Evolutionary conservation across 1,284 basidiomycete genomes (phyloP).

Genomic region (Tausonia pullulans): DNA sequence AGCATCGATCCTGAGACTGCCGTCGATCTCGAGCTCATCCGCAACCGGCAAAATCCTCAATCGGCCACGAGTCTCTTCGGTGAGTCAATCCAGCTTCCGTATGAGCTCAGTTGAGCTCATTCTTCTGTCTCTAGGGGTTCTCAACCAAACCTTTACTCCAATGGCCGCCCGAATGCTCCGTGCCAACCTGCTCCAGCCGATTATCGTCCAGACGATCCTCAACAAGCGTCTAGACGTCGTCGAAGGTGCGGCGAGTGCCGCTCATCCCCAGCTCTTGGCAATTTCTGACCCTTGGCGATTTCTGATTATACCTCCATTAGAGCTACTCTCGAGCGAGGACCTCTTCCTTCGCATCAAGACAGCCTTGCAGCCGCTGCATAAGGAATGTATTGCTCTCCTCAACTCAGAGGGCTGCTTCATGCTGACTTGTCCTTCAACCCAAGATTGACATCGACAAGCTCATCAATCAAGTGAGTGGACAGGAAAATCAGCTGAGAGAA

Average conservation of each 20-base stretch:
- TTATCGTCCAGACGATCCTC: conserved; percentile 51
- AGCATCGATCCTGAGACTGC: conserved; percentile 74
- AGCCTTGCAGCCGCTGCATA: conserved; percentile 37
- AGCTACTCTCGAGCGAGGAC: conserved; percentile 63
- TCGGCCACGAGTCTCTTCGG: conserved; percentile 62
- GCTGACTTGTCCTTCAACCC: neutral
- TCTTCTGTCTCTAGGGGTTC: conserved; percentile 33
- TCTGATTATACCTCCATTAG: conserved; percentile 33
- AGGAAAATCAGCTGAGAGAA: no score
- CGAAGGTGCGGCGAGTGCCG: conserved; percentile 45
- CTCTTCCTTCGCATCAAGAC: conserved; percentile 56
- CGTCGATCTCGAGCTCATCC: conserved; percentile 73
- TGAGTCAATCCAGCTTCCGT: conserved; percentile 29
- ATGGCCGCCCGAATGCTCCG: conserved; percentile 74
- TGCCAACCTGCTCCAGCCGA: conserved; percentile 70
- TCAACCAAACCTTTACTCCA: conserved; percentile 74
- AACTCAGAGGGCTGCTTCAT: neutral
- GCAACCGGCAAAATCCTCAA: conserved; percentile 54
- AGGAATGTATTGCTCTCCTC: conserved; percentile 11
- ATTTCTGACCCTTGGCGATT: neutral
- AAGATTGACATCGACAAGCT: conserved; percentile 78
- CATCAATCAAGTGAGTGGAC: conserved; percentile 50
- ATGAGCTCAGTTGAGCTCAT: neutral
- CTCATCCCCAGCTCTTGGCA: neutral
- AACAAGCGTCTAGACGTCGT: conserved; percentile 73